A percentile compares a stretch with the other conserved stretches of the same genome.
phyloP scores from a whole-genome alignment of 768 basidiomycete species.

The Tubosaeta sp. region DNA sequence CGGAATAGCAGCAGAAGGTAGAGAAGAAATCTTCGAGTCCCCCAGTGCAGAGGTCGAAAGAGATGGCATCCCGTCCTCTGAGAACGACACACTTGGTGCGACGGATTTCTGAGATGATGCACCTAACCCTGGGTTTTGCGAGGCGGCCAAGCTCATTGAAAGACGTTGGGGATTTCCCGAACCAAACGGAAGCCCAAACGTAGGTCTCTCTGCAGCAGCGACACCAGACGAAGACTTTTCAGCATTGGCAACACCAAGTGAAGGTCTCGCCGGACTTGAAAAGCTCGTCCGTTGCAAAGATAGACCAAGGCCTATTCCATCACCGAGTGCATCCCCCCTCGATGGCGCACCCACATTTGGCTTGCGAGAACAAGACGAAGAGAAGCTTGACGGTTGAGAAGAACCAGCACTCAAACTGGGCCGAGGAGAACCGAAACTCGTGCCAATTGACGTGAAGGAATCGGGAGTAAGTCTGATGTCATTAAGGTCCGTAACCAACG shows the following conservation, averaged over 20 bases:
- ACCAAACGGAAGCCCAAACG: slow-evolving; percentile 17
- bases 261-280: slow-evolving; percentile 14
- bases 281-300: slow-evolving; percentile 22
- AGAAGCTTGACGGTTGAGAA: slow-evolving; percentile 27
- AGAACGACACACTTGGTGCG: slow-evolving; percentile 2
- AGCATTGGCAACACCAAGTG: slow-evolving; percentile 13
- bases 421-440: slow-evolving; percentile 23
- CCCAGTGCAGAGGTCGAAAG: slow-evolving; percentile 1
- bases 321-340: slow-evolving; percentile 16
- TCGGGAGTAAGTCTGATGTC: slow-evolving; percentile 24
- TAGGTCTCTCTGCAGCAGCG: slow-evolving; percentile 15
- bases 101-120: slow-evolving; percentile 12
- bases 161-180: slow-evolving; percentile 10
- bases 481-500: slow-evolving; percentile 22
- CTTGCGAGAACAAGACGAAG: slow-evolving; percentile 22
- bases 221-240: slow-evolving; percentile 17
- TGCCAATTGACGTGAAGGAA: slow-evolving; percentile 22
- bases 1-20: slow-evolving; percentile 15
- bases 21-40: slow-evolving; percentile 4
- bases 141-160: not conserved
- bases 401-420: slow-evolving; percentile 27
- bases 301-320: slow-evolving; percentile 13
- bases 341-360: slow-evolving; percentile 17
- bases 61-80: slow-evolving; percentile 12
- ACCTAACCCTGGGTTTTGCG: slow-evolving; percentile 6